A percentile compares a stretch with the other conserved stretches of the same genome.
Conservation (phyloP, 176 grass and related monocot species). For the Eleusine indica region DNA sequence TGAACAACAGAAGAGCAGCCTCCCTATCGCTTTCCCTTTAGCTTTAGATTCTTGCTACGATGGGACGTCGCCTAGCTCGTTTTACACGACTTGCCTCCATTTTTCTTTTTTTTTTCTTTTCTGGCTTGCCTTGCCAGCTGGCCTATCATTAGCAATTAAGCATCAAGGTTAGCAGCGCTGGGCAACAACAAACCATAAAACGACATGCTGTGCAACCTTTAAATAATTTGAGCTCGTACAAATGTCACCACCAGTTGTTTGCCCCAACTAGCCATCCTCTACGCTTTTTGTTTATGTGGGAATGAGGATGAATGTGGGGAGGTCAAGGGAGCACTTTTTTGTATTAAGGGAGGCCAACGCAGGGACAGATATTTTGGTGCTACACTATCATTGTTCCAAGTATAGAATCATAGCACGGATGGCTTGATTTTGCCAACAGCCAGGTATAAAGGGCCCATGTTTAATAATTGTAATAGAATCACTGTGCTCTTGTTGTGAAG, state of each 20-base stretch:
- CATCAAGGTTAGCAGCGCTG: slow-evolving; percentile 3
- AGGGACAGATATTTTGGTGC: slow-evolving; percentile 32
- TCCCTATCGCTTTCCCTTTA: slow-evolving; percentile 43
- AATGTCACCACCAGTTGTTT: slow-evolving; percentile 37
- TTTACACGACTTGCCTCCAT: slow-evolving; percentile 20
- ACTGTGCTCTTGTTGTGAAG: background rate
- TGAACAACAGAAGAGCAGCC: background rate
- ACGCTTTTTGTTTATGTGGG: slow-evolving; percentile 4
- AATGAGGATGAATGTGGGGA: background rate
- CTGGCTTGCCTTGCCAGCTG: slow-evolving; percentile 31
- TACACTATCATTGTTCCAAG: background rate
- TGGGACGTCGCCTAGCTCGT: slow-evolving; percentile 8
- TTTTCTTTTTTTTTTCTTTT: background rate
- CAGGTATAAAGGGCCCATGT: slow-evolving; percentile 18
- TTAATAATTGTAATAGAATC: slow-evolving; percentile 8
- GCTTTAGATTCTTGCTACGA: slow-evolving; percentile 46
- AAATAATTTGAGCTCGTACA: slow-evolving; percentile 39
- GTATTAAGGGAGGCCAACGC: background rate
- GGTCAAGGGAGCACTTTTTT: slow-evolving; percentile 35
- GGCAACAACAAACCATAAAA: background rate
- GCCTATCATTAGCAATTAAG: slow-evolving; percentile 14
- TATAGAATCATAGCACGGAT: slow-evolving; percentile 25
- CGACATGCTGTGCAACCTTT: slow-evolving; percentile 33
- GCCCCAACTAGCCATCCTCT: background rate
- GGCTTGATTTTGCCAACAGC: slow-evolving; percentile 34